Conservation (phyloP, 1,284 basidiomycete genomes). For the Polyporus tsugae region DNA sequence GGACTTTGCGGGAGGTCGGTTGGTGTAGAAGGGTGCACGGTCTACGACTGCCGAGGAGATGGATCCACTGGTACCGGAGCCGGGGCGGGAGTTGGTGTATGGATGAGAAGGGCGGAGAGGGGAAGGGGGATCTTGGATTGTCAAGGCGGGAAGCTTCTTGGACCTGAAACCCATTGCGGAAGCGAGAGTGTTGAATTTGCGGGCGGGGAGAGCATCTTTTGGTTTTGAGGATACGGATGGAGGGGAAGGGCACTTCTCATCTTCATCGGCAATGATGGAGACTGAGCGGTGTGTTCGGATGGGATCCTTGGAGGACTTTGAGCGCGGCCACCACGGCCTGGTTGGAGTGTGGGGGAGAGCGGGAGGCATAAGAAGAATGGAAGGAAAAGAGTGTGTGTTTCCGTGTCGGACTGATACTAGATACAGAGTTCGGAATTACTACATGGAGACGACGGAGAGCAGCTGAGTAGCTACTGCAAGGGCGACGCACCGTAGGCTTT, state of each 20-base stretch:
- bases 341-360: conserved; percentile 31
- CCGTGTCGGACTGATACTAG: conserved; percentile 34
- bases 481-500: conserved; percentile 17
- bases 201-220: conserved; percentile 38
- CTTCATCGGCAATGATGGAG: conserved; percentile 32
- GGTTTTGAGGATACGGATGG: conserved; percentile 29
- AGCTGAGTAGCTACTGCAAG: conserved; percentile 16
- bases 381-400: conserved; percentile 39
- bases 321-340: conserved; percentile 47
- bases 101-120: conserved; percentile 30
- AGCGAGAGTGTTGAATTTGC: conserved; percentile 62
- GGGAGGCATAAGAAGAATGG: conserved; percentile 39
- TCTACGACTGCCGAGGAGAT: conserved; percentile 34
- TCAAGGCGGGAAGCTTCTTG: conserved; percentile 61
- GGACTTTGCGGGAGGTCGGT: conserved; percentile 58
- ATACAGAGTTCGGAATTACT: conserved; percentile 31
- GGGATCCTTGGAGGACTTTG: conserved; percentile 41
- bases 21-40: conserved; percentile 39
- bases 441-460: conserved; percentile 18
- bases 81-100: conserved; percentile 36
- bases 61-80: conserved; percentile 37
- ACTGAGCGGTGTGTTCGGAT: conserved; percentile 33
- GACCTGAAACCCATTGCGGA: conserved; percentile 69
- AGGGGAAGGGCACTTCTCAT: conserved; percentile 33
- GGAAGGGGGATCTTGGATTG: conserved; percentile 58